Evolutionary conservation across 306 rosid genomes (phyloP).

Genomic region (Morella rubra): DNA sequence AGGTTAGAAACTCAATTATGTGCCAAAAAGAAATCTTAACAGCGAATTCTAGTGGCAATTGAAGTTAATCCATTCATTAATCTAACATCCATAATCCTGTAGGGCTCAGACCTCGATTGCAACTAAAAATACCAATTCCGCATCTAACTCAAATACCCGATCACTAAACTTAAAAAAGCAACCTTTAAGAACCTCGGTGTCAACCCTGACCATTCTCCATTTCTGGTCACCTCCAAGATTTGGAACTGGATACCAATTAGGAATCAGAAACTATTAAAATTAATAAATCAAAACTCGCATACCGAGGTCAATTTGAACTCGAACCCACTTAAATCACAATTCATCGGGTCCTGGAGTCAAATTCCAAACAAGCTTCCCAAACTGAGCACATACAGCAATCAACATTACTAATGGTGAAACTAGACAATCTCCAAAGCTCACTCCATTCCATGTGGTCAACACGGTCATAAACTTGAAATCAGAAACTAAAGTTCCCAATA

Average conservation of each 20-base stretch:
- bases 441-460: not conserved
- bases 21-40: not conserved
- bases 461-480: not conserved
- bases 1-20: not conserved
- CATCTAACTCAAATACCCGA: not conserved
- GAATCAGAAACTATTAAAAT: not conserved
- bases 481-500: not conserved
- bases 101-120: not conserved
- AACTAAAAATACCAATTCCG: not conserved
- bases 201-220: not conserved
- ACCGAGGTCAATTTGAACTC: conserved; percentile 15
- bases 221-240: not conserved
- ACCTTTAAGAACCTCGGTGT: not conserved
- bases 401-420: not conserved
- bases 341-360: not conserved
- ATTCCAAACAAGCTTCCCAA: conserved; percentile 11
- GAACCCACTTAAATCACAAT: not conserved
- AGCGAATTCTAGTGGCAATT: not conserved
- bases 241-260: not conserved
- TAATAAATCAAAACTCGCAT: not conserved
- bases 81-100: not conserved
- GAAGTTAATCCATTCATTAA: not conserved
- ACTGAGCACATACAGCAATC: not conserved
- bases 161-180: not conserved
- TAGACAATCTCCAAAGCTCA: not conserved